Evolutionary conservation across 2,329 filamentous ascomycete genomes (phyloP).

Genomic region (Didymosphaeria variabile): DNA sequence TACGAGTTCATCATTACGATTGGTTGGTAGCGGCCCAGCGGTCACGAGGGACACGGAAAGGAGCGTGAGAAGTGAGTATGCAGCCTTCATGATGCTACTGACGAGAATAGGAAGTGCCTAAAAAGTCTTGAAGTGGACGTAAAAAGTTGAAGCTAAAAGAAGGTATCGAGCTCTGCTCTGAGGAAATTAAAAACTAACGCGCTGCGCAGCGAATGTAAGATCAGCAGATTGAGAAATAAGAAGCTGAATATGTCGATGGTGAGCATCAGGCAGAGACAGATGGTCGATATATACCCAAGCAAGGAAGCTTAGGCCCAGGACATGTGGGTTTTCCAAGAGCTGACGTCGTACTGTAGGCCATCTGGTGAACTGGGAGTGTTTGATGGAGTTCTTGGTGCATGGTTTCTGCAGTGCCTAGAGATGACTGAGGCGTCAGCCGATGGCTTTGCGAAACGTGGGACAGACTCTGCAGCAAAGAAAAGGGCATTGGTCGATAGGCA

Average conservation of each 20-base stretch:
- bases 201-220: conserved; percentile 30
- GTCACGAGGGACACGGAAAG: conserved; percentile 29
- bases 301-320: conserved; percentile 18
- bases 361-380: conserved; percentile 24
- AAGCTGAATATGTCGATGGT: conserved; percentile 6
- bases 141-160: conserved; percentile 21
- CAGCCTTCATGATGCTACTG: conserved; percentile 35
- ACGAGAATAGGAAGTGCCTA: not conserved
- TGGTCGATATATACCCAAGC: conserved; percentile 17
- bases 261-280: conserved; percentile 9
- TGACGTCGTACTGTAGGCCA: conserved; percentile 18
- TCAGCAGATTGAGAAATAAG: conserved; percentile 21
- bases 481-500: conserved; percentile 2
- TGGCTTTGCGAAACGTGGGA: not conserved
- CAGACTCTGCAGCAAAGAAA: not conserved
- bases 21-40: conserved; percentile 32
- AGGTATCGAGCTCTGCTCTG: conserved; percentile 34
- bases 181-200: conserved; percentile 32
- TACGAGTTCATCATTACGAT: conserved; percentile 17
- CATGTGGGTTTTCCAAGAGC: conserved; percentile 12
- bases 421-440: conserved; percentile 1
- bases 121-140: conserved; percentile 7
- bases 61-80: conserved; percentile 34
- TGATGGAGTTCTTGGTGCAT: conserved; percentile 20
- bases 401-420: conserved; percentile 11